Base-by-base conservation (phyloP, 2,329 filamentous ascomycete species). In the Fonsecaea pugnacius region DNA sequence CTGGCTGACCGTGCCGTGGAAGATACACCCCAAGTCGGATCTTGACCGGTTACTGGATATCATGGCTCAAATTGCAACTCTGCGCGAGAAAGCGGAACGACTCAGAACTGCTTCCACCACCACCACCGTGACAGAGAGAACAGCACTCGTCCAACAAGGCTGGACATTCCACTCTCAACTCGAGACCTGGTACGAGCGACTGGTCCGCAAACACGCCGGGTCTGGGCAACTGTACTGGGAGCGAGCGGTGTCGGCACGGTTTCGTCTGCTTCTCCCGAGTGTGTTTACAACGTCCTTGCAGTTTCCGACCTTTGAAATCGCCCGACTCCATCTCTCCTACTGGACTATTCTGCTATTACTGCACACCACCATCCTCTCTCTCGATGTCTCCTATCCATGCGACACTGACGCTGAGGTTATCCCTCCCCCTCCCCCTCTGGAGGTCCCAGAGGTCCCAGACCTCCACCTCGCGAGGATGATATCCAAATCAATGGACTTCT, bases 1-100 rank as follows among this genome's bases (percentile, higher is more conserved):
- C 12, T 78, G 76, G 76, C 70, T 72, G 32, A 66, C 69, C 2
- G 56, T 63, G 4, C 75, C 76, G 4, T 78, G 72, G 72, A 69
- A 60, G 43, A 58, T 53, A 21, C 63, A 58, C 24, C 58, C 67
- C 1, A 77, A 77, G 60, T 50, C 56, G 12, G 62, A 64, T 18
- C 38, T 64, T 24, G 24, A 64, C 57, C 40, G 51, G 6, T 21
- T 64, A 50, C 57, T 54, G 6, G 63, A 65, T 30, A 62, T 62
- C 30, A 57, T 65, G 58, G 52, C 59, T 16, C 63, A 62, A 54
- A 43, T 62, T 24, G n/a, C 63, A 6, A 54, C 27, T 18, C 27
- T 65, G 2, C 27, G 62, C 50, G 58, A 62, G 16, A 5, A 54
- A 21, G 30, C 53, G 14, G 32, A 18, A 18, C 58, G 43, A 18